Conservation (phyloP, 306 rosid genomes). For the Quercus ilex region DNA sequence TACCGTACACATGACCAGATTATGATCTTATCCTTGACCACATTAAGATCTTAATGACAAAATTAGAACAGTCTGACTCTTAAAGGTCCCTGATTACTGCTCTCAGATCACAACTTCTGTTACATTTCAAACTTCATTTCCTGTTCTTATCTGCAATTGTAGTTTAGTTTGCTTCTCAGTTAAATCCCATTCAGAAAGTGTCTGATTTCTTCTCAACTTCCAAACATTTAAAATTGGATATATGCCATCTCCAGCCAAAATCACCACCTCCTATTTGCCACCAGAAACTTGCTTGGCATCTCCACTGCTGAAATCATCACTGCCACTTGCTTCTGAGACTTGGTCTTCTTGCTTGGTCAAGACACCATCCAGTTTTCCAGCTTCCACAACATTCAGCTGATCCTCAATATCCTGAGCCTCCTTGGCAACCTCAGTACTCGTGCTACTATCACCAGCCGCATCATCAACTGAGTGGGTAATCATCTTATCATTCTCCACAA, state of each 20-base stretch:
- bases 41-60: not conserved
- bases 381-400: conserved; percentile 26
- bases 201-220: not conserved
- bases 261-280: conserved; percentile 3
- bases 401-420: conserved; percentile 20
- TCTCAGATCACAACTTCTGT: not conserved
- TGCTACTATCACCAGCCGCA: not conserved
- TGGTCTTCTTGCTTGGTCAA: conserved; percentile 10
- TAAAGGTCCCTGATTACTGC: not conserved
- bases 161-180: conserved; percentile 4
- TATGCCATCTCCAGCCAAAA: conserved; percentile 15
- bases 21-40: conserved; percentile 1
- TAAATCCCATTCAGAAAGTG: not conserved
- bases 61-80: not conserved
- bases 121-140: not conserved
- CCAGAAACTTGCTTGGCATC: conserved; percentile 24
- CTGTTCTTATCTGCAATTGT: not conserved
- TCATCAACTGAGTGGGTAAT: conserved; percentile 9
- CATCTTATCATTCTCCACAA: conserved; percentile 16
- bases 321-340: conserved; percentile 14
- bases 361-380: conserved; percentile 15
- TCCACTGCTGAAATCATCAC: conserved; percentile 3
- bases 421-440: conserved; percentile 10
- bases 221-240: not conserved
- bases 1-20: conserved; percentile 9